These are phyloP conservation scores for Blastomyces emzantsi DNA, from an alignment of 2,329 filamentous ascomycete genomes.

Conservation along the genomic window DNA sequence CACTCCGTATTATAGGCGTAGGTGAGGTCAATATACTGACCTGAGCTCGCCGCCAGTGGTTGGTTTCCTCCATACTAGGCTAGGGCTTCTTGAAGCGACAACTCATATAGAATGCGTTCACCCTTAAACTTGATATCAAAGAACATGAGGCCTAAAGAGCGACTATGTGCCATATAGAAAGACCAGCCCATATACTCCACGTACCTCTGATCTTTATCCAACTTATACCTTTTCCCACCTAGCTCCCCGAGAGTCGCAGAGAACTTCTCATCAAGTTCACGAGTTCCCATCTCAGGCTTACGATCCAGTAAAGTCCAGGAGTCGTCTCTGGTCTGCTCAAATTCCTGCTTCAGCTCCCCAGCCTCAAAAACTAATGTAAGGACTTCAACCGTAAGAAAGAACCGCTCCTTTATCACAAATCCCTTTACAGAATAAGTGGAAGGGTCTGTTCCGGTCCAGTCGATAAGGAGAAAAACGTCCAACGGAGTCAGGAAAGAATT, in stretches of 20 bases:
- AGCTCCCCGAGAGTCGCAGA: constrained; percentile 30
- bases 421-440: constrained; percentile 37
- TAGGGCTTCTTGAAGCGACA: constrained; percentile 45
- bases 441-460: constrained; percentile 38
- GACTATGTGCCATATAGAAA: constrained; percentile 43
- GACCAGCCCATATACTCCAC: constrained; percentile 47
- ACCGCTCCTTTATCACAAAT: constrained; percentile 36
- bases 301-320: constrained; percentile 18
- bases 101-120: constrained; percentile 45
- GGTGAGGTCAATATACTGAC: constrained; percentile 9
- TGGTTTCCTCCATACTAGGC: constrained; percentile 41
- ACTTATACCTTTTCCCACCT: constrained; percentile 31
- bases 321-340: constrained; percentile 25
- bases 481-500: constrained; percentile 35
- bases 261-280: constrained; percentile 13
- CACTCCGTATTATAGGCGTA: background rate
- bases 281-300: constrained; percentile 4
- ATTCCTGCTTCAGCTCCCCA: constrained; percentile 30
- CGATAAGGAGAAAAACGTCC: constrained; percentile 40
- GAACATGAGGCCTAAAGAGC: constrained; percentile 39
- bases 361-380: constrained; percentile 33
- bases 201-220: constrained; percentile 41
- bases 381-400: constrained; percentile 29
- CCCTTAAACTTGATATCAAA: constrained; percentile 46
- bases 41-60: constrained; percentile 15